Percentiles rank a stretch among this genome's conserved stretches.
Conservation (phyloP, 352 stramenopile species). For the Phytophthora constricta region DNA sequence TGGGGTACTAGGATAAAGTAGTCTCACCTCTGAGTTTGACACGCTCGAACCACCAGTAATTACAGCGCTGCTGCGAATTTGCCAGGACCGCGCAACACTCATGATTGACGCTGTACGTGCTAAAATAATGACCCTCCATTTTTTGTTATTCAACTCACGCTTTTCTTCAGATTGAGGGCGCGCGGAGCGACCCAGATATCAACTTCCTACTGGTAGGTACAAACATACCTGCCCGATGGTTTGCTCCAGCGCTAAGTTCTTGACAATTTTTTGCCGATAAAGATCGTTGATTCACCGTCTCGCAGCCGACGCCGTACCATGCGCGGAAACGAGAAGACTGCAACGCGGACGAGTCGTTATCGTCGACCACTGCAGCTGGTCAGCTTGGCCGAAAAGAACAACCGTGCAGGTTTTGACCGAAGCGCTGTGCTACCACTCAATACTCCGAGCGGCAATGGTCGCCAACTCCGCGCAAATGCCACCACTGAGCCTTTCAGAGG, state of each 20-base stretch:
- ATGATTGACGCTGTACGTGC: constrained; percentile 78
- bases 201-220: constrained; percentile 67
- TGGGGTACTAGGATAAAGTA: constrained; percentile 51
- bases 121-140: background rate
- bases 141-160: background rate
- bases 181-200: constrained; percentile 64
- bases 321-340: constrained; percentile 24
- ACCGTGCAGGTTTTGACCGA: constrained; percentile 45
- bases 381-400: constrained; percentile 30
- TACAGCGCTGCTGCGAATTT: constrained; percentile 68
- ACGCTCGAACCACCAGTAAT: constrained; percentile 70
- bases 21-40: constrained; percentile 73
- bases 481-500: too few species aligned
- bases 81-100: constrained; percentile 65
- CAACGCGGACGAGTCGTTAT: constrained; percentile 21
- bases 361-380: constrained; percentile 23
- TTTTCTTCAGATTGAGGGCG: constrained; percentile 69
- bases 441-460: background rate
- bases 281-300: constrained; percentile 29
- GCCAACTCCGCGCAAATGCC: too few species aligned
- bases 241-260: too few species aligned
- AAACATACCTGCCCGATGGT: too few species aligned
- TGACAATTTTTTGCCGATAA: background rate
- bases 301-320: constrained; percentile 30
- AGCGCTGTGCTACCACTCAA: constrained; percentile 30